phyloP scores from a whole-genome alignment of 2,329 filamentous ascomycete genomes.

The Capronia americana region DNA sequence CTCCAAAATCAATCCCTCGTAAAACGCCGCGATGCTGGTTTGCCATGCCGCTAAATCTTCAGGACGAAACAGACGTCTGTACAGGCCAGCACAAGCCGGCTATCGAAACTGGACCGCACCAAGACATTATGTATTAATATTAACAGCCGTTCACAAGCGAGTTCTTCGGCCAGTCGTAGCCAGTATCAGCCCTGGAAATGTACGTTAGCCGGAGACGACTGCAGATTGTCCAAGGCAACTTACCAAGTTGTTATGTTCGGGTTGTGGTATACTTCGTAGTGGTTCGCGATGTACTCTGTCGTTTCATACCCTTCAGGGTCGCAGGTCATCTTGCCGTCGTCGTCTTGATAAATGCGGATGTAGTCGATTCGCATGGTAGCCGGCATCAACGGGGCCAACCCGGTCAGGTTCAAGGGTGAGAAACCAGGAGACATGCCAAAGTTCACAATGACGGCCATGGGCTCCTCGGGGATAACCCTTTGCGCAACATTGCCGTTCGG shows the following conservation, averaged over 20 bases:
- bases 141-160: constrained; percentile 64
- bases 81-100: constrained; percentile 26
- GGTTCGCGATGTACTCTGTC: constrained; percentile 69
- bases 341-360: constrained; percentile 72
- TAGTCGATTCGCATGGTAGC: constrained; percentile 73
- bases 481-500: constrained; percentile 74
- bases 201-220: constrained; percentile 24
- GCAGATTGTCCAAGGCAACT: constrained; percentile 40
- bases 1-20: constrained; percentile 25
- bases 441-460: constrained; percentile 71
- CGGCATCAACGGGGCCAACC: constrained; percentile 62
- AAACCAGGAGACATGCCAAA: constrained; percentile 74
- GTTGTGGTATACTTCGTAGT: constrained; percentile 67
- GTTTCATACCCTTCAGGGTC: constrained; percentile 72
- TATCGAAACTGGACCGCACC: constrained; percentile 34
- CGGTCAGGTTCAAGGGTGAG: constrained; percentile 65
- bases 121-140: constrained; percentile 36
- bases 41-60: constrained; percentile 37
- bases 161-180: constrained; percentile 67
- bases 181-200: constrained; percentile 52
- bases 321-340: constrained; percentile 66
- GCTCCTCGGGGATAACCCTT: constrained; percentile 69
- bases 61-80: constrained; percentile 34
- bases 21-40: constrained; percentile 32
- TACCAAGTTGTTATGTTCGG: constrained; percentile 70